phyloP scores from a whole-genome alignment of 2,329 filamentous ascomycete genomes.

The Leptographium galeiforme region DNA sequence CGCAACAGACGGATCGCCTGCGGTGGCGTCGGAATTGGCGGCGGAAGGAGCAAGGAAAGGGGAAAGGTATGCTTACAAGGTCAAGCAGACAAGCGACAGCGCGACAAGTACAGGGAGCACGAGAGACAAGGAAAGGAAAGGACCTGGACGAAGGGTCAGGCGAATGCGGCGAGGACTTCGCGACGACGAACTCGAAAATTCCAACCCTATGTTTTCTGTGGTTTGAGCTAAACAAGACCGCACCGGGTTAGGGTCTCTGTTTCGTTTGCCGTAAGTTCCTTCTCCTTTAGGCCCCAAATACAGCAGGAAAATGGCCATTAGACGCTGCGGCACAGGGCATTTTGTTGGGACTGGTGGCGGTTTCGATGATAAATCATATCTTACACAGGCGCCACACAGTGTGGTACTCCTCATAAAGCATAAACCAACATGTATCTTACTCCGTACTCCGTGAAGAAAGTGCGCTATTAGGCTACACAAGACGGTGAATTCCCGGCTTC shows the following conservation, averaged over 20 bases:
- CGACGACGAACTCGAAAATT: background rate
- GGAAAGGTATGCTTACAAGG: background rate
- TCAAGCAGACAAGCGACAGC: background rate
- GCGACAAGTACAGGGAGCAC: background rate
- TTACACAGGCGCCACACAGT: background rate
- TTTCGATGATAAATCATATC: conserved; percentile 7
- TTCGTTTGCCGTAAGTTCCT: background rate
- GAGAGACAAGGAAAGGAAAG: background rate
- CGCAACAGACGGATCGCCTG: background rate
- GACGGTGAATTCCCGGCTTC: conserved; percentile 3
- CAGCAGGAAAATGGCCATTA: no score
- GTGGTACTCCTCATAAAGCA: background rate
- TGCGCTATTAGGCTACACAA: no score
- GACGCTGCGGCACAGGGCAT: no score
- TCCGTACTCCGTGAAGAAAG: background rate
- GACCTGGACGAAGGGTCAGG: background rate
- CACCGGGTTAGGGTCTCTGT: conserved; percentile 3
- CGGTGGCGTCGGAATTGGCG: background rate
- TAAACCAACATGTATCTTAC: background rate
- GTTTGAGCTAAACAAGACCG: conserved; percentile 7
- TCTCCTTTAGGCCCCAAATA: background rate
- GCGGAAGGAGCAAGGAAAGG: background rate
- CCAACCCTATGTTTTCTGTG: background rate
- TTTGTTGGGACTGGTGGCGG: background rate
- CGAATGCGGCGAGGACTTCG: background rate